These are phyloP conservation scores for Cercophora samala DNA, from an alignment of 495 filamentous ascomycete genomes.

Conservation along the genomic window DNA sequence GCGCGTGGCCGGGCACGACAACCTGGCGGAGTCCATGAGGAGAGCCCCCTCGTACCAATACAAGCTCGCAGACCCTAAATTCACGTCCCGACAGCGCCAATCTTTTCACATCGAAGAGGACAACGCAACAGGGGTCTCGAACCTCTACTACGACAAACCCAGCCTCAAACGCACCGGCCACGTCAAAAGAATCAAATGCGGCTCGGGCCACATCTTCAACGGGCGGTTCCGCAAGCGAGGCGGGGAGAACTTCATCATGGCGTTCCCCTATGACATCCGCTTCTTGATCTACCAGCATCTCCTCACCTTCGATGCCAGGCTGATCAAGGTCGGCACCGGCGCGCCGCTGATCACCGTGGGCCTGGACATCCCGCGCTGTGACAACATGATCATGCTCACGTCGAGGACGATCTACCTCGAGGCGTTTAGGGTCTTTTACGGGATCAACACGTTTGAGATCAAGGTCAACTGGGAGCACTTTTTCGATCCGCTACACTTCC, in stretches of 20 bases:
- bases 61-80: not conserved
- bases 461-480: not conserved
- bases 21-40: not conserved
- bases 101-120: not conserved
- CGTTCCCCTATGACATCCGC: not conserved
- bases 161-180: not conserved
- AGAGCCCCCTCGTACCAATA: not conserved
- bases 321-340: not conserved
- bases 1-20: not conserved
- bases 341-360: not conserved
- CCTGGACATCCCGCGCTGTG: not conserved
- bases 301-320: not conserved
- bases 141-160: not conserved
- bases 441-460: not conserved
- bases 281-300: not conserved
- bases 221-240: not conserved
- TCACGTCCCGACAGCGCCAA: not conserved
- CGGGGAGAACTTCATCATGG: not conserved
- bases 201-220: conserved; percentile 39
- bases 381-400: not conserved
- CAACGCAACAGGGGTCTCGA: too few relatives aligned
- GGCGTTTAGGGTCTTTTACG: not conserved
- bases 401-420: not conserved
- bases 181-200: not conserved
- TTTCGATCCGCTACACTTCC: not conserved